A percentile compares a stretch with the other conserved stretches of the same genome.
Evolutionary conservation across 176 grass and related monocot species (phyloP).

Genomic region (Poa annua): DNA sequence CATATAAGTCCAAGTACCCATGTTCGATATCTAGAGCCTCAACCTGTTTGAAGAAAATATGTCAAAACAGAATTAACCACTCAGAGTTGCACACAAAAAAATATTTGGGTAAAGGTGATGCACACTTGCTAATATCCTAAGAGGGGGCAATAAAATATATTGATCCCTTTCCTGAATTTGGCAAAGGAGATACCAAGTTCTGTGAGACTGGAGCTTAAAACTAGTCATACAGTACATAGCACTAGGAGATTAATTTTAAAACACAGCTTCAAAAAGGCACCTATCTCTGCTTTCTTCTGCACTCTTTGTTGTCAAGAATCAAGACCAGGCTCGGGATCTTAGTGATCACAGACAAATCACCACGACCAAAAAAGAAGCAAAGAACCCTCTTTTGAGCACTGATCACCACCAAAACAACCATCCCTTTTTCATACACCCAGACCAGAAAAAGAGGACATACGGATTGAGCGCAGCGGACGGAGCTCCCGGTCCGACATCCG

Average conservation of each 20-base stretch:
- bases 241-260: slow-evolving; percentile 26
- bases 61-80: neutral
- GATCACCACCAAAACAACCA: neutral
- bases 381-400: neutral
- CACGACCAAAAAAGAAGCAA: neutral
- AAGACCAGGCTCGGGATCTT: neutral
- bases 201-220: neutral
- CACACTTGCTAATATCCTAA: neutral
- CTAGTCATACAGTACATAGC: neutral
- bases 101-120: neutral
- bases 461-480: slow-evolving; percentile 56
- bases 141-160: neutral
- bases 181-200: neutral
- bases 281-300: neutral
- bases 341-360: neutral
- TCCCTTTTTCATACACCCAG: neutral
- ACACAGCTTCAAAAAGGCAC: neutral
- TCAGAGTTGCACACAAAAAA: slow-evolving; percentile 1
- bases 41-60: neutral
- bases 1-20: neutral
- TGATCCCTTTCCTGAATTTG: neutral
- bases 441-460: slow-evolving; percentile 35
- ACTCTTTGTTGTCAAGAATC: neutral
- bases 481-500: slow-evolving; percentile 63
- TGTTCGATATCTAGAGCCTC: neutral